phyloP scores from a whole-genome alignment of 805 yeast genomes.

The Metschnikowia amazonensis region DNA sequence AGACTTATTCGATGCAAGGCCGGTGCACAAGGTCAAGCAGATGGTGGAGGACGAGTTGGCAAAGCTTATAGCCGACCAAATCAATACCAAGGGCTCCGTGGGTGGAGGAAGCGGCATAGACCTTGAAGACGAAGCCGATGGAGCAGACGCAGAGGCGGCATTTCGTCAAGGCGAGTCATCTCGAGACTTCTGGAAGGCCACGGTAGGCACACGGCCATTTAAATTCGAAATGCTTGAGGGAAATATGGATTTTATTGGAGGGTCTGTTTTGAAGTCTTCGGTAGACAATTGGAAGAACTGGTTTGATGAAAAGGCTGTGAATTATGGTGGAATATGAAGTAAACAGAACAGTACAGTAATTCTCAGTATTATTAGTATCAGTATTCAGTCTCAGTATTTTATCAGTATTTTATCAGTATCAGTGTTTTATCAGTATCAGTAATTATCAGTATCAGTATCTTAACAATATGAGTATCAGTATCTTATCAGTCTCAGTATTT shows the following conservation, averaged over 20 bases:
- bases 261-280: conserved; percentile 62
- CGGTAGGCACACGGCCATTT: conserved; percentile 42
- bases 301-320: conserved; percentile 73
- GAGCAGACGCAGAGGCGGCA: conserved; percentile 28
- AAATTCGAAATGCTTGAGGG: conserved; percentile 69
- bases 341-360: too few species aligned
- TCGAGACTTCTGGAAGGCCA: conserved; percentile 44
- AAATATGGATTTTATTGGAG: conserved; percentile 63
- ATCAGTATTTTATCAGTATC: too few species aligned
- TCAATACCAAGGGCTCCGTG: conserved; percentile 23
- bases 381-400: too few species aligned
- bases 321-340: conserved; percentile 27
- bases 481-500: too few species aligned
- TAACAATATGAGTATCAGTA: too few species aligned
- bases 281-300: conserved; percentile 66
- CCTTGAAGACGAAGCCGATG: conserved; percentile 29
- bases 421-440: too few species aligned
- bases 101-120: conserved; percentile 38
- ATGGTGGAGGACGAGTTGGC: conserved; percentile 64
- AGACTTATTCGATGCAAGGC: conserved; percentile 81
- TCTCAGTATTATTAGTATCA: too few species aligned
- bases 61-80: conserved; percentile 45
- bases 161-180: conserved; percentile 34
- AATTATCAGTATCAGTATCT: too few species aligned
- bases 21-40: conserved; percentile 55